These are phyloP conservation scores for Sphaerulina populicola DNA, from an alignment of 2,329 filamentous ascomycete species.

Conservation along the genomic window DNA sequence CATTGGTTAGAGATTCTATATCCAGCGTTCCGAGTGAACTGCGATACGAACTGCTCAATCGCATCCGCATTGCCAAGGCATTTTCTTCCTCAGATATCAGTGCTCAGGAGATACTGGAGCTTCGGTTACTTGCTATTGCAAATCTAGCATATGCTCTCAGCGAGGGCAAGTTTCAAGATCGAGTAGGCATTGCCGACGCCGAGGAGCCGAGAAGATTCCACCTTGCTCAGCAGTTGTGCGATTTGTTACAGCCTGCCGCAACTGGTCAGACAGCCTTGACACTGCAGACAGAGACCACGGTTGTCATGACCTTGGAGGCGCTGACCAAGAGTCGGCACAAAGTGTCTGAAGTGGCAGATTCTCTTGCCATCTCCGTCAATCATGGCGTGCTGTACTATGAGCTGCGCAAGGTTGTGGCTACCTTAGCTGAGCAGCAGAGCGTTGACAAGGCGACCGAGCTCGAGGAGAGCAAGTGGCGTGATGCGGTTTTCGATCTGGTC, in stretches of 20 bases:
- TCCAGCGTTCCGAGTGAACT: slow-evolving; percentile 61
- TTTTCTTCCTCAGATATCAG: slow-evolving; percentile 57
- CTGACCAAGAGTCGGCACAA: slow-evolving; percentile 70
- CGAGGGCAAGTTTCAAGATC: slow-evolving; percentile 75
- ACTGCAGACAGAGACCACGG: slow-evolving; percentile 69
- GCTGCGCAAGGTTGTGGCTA: slow-evolving; percentile 78
- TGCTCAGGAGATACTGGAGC: slow-evolving; percentile 63
- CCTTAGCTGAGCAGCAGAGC: slow-evolving; percentile 56
- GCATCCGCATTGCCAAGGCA: slow-evolving; percentile 74
- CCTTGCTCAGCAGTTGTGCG: slow-evolving; percentile 82
- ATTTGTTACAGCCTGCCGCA: slow-evolving; percentile 76
- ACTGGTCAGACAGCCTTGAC: slow-evolving; percentile 62
- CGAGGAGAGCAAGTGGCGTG: slow-evolving; percentile 77
- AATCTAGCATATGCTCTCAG: slow-evolving; percentile 85
- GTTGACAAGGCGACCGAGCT: slow-evolving; percentile 51
- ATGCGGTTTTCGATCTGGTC: slow-evolving; percentile 79
- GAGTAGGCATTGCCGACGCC: slow-evolving; percentile 74
- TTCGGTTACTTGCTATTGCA: slow-evolving; percentile 76
- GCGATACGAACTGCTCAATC: slow-evolving; percentile 77
- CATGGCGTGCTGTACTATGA: slow-evolving; percentile 92
- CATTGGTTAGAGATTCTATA: slow-evolving; percentile 37
- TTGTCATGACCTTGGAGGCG: slow-evolving; percentile 74
- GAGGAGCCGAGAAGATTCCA: slow-evolving; percentile 86
- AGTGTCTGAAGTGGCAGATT: slow-evolving; percentile 72
- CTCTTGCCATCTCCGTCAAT: slow-evolving; percentile 91